Percentiles rank a stretch among this genome's conserved stretches.
Conservation (phyloP, 805 yeast species). For the Ogataea kodamae region DNA sequence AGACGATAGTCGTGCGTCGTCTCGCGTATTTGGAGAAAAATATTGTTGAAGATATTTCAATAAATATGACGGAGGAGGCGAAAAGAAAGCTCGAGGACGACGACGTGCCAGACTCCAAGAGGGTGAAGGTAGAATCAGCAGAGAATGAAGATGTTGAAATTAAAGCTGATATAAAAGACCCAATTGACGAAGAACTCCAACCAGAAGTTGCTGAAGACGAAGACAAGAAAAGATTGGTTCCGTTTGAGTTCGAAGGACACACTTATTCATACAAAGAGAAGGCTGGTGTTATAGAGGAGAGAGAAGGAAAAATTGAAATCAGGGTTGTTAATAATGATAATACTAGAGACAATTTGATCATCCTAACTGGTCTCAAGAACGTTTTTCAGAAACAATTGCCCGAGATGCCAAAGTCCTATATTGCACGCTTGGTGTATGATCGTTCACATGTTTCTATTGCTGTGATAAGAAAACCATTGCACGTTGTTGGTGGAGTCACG, state of each 20-base stretch:
- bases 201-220: slow-evolving; percentile 35
- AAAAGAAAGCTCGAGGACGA: slow-evolving; percentile 11
- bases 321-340: slow-evolving; percentile 96
- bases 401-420: slow-evolving; percentile 97
- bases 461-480: slow-evolving; percentile 77
- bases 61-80: slow-evolving; percentile 9
- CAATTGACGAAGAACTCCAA: slow-evolving; percentile 27
- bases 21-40: not conserved
- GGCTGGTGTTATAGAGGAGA: slow-evolving; percentile 91
- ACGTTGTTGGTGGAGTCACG: slow-evolving; percentile 97
- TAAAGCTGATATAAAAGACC: slow-evolving; percentile 24
- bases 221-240: slow-evolving; percentile 40
- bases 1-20: not conserved
- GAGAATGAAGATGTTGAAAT: slow-evolving; percentile 19
- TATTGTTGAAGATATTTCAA: not conserved
- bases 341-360: slow-evolving; percentile 80
- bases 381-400: slow-evolving; percentile 97
- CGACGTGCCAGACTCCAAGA: slow-evolving; percentile 2
- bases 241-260: slow-evolving; percentile 71
- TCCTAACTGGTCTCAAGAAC: slow-evolving; percentile 90
- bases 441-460: slow-evolving; percentile 94
- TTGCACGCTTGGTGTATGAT: slow-evolving; percentile 90
- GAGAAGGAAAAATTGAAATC: slow-evolving; percentile 89
- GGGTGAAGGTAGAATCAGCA: slow-evolving; percentile 5
- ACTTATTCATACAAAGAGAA: slow-evolving; percentile 83